Evolutionary conservation across 2,329 filamentous ascomycete species (phyloP).

Genomic region (Colletotrichum sp.): DNA sequence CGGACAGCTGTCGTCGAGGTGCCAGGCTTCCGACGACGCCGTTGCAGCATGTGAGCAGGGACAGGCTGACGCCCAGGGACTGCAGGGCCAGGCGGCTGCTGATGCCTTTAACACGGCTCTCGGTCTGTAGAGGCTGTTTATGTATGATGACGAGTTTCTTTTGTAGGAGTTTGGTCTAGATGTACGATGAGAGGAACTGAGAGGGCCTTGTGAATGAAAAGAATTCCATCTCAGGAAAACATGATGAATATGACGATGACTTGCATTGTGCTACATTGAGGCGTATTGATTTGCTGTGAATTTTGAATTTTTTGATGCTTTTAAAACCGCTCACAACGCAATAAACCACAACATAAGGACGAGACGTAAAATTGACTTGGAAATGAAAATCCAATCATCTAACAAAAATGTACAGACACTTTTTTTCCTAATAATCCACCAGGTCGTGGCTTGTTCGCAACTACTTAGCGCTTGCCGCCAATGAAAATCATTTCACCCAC

Average conservation of each 20-base stretch:
- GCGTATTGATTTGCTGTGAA: rapidly evolving
- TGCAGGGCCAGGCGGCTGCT: conserved; percentile 28
- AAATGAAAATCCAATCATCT: neutral
- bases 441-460: neutral
- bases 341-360: neutral
- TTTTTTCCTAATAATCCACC: neutral
- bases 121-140: neutral
- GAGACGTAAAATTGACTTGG: neutral
- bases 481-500: neutral
- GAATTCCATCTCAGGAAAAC: neutral
- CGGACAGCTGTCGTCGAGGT: conserved; percentile 38
- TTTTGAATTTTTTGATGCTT: neutral
- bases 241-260: neutral
- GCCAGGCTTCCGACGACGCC: conserved; percentile 24
- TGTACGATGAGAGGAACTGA: neutral
- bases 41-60: conserved; percentile 24
- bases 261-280: neutral
- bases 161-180: neutral
- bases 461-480: neutral
- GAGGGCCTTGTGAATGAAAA: neutral
- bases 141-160: neutral
- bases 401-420: too few species aligned
- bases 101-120: conserved; percentile 27
- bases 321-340: neutral
- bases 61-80: conserved; percentile 23